A percentile compares a stretch with the other conserved stretches of the same genome.
These are phyloP conservation scores for Sphaerulina vaccinii DNA, from an alignment of 2,329 filamentous ascomycete genomes.

Conservation along the genomic window DNA sequence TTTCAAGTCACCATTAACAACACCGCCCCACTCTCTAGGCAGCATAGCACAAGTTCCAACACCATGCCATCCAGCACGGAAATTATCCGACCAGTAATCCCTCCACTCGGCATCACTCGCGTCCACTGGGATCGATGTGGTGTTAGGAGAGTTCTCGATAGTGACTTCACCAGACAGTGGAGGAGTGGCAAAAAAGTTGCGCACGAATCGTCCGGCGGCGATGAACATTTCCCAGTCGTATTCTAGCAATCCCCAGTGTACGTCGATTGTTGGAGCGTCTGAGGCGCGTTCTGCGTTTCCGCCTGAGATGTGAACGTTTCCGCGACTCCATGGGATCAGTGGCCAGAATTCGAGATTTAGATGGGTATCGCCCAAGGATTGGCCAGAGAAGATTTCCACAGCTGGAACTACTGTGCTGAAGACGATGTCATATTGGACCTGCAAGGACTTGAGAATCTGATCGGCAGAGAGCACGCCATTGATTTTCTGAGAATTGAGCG, in stretches of 20 bases:
- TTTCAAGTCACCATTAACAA: constrained; percentile 28
- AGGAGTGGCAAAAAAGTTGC: constrained; percentile 25
- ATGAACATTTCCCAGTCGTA: constrained; percentile 30
- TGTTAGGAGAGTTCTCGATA: constrained; percentile 32
- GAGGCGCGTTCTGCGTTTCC: constrained; percentile 21
- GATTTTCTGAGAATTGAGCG: constrained; percentile 10
- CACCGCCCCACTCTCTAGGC: constrained; percentile 22
- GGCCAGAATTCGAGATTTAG: constrained; percentile 25
- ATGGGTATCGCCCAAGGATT: constrained; percentile 1
- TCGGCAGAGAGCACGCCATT: constrained; percentile 14
- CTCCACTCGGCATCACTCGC: constrained; percentile 25
- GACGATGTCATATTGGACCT: constrained; percentile 18
- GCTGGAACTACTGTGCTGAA: constrained; percentile 14
- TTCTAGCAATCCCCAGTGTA: constrained; percentile 30
- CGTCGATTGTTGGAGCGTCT: constrained; percentile 30
- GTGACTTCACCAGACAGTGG: constrained; percentile 32
- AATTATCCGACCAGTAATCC: constrained; percentile 15
- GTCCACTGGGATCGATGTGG: constrained; percentile 10
- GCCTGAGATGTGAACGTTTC: constrained; percentile 29
- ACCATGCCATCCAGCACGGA: constrained; percentile 22
- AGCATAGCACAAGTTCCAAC: constrained; percentile 32
- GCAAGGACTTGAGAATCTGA: constrained; percentile 16
- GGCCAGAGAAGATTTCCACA: constrained; percentile 17
- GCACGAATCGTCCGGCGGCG: constrained; percentile 27
- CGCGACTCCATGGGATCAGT: constrained; percentile 30